Base-by-base conservation (phyloP, 768 basidiomycete species). In the Tylopilus sp. region DNA sequence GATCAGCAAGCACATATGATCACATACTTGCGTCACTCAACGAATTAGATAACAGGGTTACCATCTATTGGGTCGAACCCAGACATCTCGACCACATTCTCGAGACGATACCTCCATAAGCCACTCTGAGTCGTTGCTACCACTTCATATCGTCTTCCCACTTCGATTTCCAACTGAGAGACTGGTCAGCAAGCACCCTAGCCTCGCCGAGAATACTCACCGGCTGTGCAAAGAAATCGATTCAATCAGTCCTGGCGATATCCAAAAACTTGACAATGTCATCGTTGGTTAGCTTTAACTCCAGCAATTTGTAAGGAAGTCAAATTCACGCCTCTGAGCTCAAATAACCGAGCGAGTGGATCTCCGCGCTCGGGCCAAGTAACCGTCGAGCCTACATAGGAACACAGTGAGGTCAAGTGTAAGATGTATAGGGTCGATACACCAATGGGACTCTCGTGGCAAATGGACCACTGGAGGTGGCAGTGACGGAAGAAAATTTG, bases 241-340 rank as follows among this genome's bases (percentile, higher is more conserved):
- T 45, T 1, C 43, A 52, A 28, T 36, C 41, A 16, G 26, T 30
- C 53, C 44, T 33, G 17, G 17, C 13, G 29, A 59, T 44, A 28
- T 63, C 59, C 22, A 63, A 53, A 49, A 59, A 58, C 30, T 58
- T 61, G 25, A 59, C 38, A 28, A 65, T 11, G n/a, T 14, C 41
- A 8, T 21, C 31, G 8, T 4, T 24, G n/a, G 10, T 25, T 2
- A 31, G 40, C 36, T 50, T 54, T 46, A 52, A 14, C 19, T 58
- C 30, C 3, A 37, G 26, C 3, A 49, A 47, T 30, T 50, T 44
- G 40, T 58, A 58, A 22, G 53, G 47, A 13, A n/a, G 24, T 14
- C 36, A 56, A 30, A 62, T 44, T n/a, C 13, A 12, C 22, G 2
- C 38, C 13, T 61, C 60, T 13, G 60, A 40, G 29, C 41, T 36